phyloP scores from a whole-genome alignment of 306 rosid species.

The Prunus fruticosa region DNA sequence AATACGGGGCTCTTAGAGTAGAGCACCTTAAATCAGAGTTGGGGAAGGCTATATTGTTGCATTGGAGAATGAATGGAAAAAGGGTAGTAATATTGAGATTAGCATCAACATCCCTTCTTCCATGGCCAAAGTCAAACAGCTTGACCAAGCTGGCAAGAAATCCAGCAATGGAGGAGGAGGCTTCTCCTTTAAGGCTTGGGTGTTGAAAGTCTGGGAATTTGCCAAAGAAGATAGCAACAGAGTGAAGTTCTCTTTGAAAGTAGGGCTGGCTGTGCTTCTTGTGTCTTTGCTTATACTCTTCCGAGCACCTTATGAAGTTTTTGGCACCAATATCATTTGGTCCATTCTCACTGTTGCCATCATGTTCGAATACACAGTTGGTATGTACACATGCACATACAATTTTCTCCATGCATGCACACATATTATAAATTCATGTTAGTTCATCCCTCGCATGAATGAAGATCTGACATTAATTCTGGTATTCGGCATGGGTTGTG shows the following conservation, averaged over 20 bases:
- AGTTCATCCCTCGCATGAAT: background rate
- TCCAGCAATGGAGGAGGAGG: conserved; percentile 8
- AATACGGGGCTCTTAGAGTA: background rate
- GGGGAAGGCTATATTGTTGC: background rate
- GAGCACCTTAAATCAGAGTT: background rate
- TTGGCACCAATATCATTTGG: conserved; percentile 69
- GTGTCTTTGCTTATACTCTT: conserved; percentile 59
- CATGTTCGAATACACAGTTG: conserved; percentile 80
- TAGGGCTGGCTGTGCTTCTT: conserved; percentile 62
- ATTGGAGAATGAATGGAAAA: conserved; percentile 54
- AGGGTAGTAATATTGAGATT: conserved; percentile 38
- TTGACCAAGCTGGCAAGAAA: conserved; percentile 8
- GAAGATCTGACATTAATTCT: background rate
- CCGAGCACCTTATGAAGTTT: conserved; percentile 59
- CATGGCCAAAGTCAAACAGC: conserved; percentile 15
- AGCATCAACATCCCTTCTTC: conserved; percentile 42
- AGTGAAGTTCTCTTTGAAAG: conserved; percentile 63
- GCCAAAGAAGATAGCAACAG: conserved; percentile 54
- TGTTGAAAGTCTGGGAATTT: conserved; percentile 40
- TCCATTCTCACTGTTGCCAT: conserved; percentile 72
- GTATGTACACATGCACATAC: conserved; percentile 25
- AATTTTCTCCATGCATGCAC: background rate
- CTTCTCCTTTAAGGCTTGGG: conserved; percentile 25
- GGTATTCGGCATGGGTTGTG: background rate
- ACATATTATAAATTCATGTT: background rate